These are phyloP conservation scores for Kickxella alabastrina DNA, from an alignment of 192 early-diverging fungal genomes.

Conservation along the genomic window DNA sequence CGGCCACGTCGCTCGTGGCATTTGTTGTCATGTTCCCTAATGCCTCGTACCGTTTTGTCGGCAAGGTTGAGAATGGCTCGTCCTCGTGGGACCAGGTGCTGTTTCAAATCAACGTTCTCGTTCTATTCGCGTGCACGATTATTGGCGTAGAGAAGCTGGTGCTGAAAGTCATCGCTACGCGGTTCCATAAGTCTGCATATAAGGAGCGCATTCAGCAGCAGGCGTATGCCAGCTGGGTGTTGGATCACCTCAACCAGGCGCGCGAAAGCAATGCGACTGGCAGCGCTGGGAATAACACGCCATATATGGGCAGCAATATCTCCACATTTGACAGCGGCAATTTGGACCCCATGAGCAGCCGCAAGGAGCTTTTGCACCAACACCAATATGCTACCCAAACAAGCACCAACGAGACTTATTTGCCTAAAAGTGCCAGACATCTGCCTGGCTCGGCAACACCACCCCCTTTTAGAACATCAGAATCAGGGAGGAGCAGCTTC, in stretches of 20 bases:
- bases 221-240: conserved; percentile 58
- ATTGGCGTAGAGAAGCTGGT: conserved; percentile 59
- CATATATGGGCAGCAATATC: conserved; percentile 12
- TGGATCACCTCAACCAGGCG: conserved; percentile 56
- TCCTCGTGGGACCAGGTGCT: conserved; percentile 52
- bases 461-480: conserved; percentile 17
- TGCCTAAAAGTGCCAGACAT: too few relatives aligned
- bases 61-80: conserved; percentile 28
- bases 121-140: conserved; percentile 52
- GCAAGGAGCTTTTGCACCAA: conserved; percentile 28
- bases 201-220: conserved; percentile 60
- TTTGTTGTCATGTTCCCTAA: conserved; percentile 56
- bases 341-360: conserved; percentile 20
- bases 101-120: conserved; percentile 53
- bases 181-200: conserved; percentile 62
- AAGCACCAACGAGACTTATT: background rate
- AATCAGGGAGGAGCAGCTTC: conserved; percentile 25
- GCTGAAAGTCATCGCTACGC: conserved; percentile 60
- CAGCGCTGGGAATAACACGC: conserved; percentile 14
- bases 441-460: conserved; percentile 9
- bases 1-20: conserved; percentile 49
- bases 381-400: background rate
- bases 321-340: conserved; percentile 17
- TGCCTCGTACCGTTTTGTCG: conserved; percentile 45
- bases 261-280: conserved; percentile 19